Evolutionary conservation across 106 monocot species (phyloP), one percentile per base, ranked within the genome.

Genomic region (Phalaenopsis equestris): DNA sequence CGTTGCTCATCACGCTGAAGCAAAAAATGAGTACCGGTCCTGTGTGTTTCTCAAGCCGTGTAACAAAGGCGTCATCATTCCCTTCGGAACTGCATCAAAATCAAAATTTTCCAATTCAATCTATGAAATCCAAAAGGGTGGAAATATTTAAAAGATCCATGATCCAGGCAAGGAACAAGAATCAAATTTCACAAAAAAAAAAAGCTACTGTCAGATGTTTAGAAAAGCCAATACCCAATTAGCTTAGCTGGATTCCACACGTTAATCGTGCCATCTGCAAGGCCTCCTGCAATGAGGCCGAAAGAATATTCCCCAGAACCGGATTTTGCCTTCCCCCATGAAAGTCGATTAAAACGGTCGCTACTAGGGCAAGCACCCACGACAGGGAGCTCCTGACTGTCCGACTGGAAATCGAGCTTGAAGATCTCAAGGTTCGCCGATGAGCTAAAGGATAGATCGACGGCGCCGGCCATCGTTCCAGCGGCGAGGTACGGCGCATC

Each of bases 341-440:
- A 88, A 15, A 98, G 75, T 43, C 98, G 90, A 68, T 94, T 92
- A 89, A 98, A 98, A 41, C 98, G 92, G 55, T 94, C 94, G 12
- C 81, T 42, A 77, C 88, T 91, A 58, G 94, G 90, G 73, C 85
- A 78, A 39, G 90, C 55, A 49, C 85, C 98, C 52, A 79, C 86
- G 55, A 94, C 42, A 8, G 90, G 89, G 42, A 94, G 87, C 17
- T 98, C 92, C 19, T 48, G 82, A 41, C 38, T 82, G 38, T 94
- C 94, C 15, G 92, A 92, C 52, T 68, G 81, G 85, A 98, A 91
- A 55, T 98, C 98, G 39, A 98, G 82, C 47, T 86, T 81, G 84
- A 94, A 98, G 82, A 98, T 94, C 89, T 98, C 98, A 49, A 98
- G 88, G 81, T 91, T 98, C 43, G 98, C 94, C 47, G 90, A 86